phyloP scores from a whole-genome alignment of 805 yeast species.

The Candida caryicola region DNA sequence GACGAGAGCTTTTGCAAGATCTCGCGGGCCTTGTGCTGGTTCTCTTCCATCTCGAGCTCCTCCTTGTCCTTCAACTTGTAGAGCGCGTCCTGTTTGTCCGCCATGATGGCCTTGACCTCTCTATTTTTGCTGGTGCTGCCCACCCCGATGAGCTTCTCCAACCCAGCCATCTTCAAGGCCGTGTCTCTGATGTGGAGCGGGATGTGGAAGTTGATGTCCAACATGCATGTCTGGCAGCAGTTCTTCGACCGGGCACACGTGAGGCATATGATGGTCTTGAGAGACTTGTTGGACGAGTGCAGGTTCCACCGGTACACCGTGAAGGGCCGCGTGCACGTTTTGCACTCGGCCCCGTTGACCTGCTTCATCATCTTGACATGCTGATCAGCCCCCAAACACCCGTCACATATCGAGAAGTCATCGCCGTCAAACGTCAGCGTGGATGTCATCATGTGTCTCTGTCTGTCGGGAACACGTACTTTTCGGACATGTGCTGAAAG shows the following conservation, averaged over 20 bases:
- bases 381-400: conserved; percentile 67
- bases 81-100: conserved; percentile 51
- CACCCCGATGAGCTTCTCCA: conserved; percentile 22
- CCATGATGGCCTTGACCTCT: conserved; percentile 40
- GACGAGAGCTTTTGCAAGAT: conserved; percentile 50
- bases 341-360: conserved; percentile 74
- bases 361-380: conserved; percentile 72
- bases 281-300: conserved; percentile 41
- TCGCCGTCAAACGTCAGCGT: conserved; percentile 5
- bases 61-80: conserved; percentile 28
- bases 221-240: conserved; percentile 86
- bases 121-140: conserved; percentile 19
- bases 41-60: conserved; percentile 10
- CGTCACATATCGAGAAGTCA: conserved; percentile 61
- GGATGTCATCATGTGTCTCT: conserved; percentile 1
- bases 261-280: conserved; percentile 68
- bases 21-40: conserved; percentile 40
- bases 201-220: conserved; percentile 79
- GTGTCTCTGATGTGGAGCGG: conserved; percentile 77
- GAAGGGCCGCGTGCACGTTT: conserved; percentile 80
- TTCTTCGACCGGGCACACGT: conserved; percentile 78
- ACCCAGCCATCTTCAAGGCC: conserved; percentile 69
- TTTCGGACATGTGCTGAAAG: too few relatives aligned
- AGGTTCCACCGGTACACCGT: conserved; percentile 76
- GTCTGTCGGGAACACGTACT: too few relatives aligned